Percentiles rank a stretch among this genome's conserved stretches.
phyloP scores from a whole-genome alignment of 2,329 filamentous ascomycete species.

The Trichoderma afroharzianum region DNA sequence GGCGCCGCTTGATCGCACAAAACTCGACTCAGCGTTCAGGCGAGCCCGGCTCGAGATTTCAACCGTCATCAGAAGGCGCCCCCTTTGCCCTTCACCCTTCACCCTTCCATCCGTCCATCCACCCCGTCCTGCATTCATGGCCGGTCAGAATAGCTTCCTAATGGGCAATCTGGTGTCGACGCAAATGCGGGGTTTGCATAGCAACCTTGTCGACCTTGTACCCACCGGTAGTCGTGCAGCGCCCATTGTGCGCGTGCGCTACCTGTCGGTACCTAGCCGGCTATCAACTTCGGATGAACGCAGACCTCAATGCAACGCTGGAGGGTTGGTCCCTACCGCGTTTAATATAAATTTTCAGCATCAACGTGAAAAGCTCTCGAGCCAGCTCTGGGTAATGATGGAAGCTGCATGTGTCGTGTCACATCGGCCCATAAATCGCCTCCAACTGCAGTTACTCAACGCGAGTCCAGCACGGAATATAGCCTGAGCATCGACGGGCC shows the following conservation, averaged over 20 bases:
- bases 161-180: background rate
- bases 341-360: background rate
- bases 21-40: background rate
- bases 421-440: background rate
- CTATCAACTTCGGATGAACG: background rate
- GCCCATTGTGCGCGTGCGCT: background rate
- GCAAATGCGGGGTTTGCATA: conserved; percentile 7
- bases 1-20: background rate
- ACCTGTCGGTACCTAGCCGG: background rate
- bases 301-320: background rate
- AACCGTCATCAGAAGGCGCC: background rate
- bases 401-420: conserved; percentile 14
- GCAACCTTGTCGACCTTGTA: background rate
- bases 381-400: conserved; percentile 10
- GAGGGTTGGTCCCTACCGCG: background rate
- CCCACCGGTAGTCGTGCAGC: background rate
- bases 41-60: background rate
- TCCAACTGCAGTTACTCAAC: background rate
- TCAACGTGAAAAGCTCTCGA: background rate
- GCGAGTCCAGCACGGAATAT: background rate
- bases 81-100: background rate
- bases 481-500: conserved; percentile 1
- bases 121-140: background rate
- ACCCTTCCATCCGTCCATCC: background rate
- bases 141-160: conserved; percentile 10